Conservation (phyloP, 106 monocot species). For the Posidonia australis region DNA sequence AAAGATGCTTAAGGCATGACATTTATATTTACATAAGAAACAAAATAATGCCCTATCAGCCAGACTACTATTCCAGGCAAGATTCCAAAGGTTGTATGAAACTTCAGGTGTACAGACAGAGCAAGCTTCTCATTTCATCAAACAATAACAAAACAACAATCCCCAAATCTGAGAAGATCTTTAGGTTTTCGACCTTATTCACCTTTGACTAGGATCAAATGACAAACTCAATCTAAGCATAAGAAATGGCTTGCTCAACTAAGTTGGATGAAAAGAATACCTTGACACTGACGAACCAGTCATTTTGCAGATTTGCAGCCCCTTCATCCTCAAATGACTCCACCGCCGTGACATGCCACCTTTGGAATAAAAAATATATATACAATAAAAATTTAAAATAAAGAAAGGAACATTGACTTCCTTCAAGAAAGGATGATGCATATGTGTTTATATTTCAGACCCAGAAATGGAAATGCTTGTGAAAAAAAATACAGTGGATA, state of each 20-base stretch:
- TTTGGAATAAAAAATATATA: constrained; percentile 9
- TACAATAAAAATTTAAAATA: too few relatives aligned
- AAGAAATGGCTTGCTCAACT: not conserved
- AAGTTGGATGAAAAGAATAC: constrained; percentile 16
- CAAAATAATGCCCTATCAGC: not conserved
- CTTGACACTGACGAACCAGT: constrained; percentile 97
- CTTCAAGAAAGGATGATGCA: too few relatives aligned
- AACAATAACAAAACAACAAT: not conserved
- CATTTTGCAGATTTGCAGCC: constrained; percentile 67
- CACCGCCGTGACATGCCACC: constrained; percentile 99
- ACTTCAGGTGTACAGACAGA: not conserved
- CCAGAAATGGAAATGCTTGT: too few relatives aligned
- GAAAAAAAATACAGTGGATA: too few relatives aligned
- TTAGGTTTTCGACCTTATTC: too few relatives aligned
- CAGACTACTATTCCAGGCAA: not conserved
- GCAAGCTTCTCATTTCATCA: not conserved
- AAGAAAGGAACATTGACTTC: too few relatives aligned
- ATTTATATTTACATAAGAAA: not conserved
- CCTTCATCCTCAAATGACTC: constrained; percentile 96
- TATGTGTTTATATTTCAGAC: too few relatives aligned
- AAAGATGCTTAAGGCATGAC: too few relatives aligned
- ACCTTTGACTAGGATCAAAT: not conserved
- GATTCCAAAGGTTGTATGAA: not conserved
- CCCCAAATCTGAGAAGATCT: too few relatives aligned
- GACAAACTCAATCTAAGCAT: not conserved